Percentiles rank a stretch among this genome's conserved stretches.
These are phyloP conservation scores for Cucurbita ficifolia DNA, from an alignment of 306 rosid genomes.

Conservation along the genomic window DNA sequence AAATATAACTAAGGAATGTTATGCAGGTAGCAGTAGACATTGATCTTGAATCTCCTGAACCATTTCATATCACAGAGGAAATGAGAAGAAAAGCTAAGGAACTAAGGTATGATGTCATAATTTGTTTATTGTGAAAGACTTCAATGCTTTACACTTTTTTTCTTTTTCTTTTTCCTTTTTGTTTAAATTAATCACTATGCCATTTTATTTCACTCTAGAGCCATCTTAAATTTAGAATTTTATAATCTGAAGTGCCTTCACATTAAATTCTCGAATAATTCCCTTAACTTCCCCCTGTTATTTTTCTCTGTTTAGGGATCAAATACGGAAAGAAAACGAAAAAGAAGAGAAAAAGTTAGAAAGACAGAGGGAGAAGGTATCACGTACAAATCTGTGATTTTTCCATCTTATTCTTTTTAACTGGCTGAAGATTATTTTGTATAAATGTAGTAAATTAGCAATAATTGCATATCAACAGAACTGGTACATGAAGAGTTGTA, in stretches of 20 bases:
- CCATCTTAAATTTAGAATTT: neutral
- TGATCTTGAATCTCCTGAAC: constrained; percentile 30
- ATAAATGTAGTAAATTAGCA: neutral
- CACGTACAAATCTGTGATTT: neutral
- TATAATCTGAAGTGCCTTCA: neutral
- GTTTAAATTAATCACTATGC: neutral
- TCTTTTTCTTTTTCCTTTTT: neutral
- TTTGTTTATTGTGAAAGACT: neutral
- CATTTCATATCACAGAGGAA: constrained; percentile 50
- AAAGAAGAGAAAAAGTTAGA: constrained; percentile 26
- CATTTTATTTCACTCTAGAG: neutral
- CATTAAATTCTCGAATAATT: neutral
- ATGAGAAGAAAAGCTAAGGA: constrained; percentile 41
- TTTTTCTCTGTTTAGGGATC: constrained; percentile 28
- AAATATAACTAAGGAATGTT: neutral
- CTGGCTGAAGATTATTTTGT: neutral
- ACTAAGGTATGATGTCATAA: constrained; percentile 28
- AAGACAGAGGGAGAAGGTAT: constrained; percentile 59
- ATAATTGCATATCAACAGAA: neutral
- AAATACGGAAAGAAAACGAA: constrained; percentile 17
- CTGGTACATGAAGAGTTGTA: neutral
- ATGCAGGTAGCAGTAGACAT: constrained; percentile 44
- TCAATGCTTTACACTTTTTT: neutral
- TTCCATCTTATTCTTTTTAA: neutral
- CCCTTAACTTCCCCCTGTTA: neutral